A percentile compares a stretch with the other conserved stretches of the same genome.
These are phyloP conservation scores for Lactifluus hygrophoroides DNA, from an alignment of 768 basidiomycete species.

Conservation along the genomic window DNA sequence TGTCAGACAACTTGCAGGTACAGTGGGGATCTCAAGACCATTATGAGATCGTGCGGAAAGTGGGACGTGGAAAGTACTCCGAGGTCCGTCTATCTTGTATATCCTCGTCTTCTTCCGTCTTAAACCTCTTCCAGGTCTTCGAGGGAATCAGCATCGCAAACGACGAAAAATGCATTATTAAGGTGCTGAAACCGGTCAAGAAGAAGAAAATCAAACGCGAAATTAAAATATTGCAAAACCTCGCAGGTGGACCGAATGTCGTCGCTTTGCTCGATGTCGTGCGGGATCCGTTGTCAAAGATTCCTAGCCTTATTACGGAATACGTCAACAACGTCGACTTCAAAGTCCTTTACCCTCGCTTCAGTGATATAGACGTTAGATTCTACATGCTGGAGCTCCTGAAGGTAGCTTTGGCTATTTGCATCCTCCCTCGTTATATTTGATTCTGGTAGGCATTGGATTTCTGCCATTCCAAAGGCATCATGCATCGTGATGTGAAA, in stretches of 20 bases:
- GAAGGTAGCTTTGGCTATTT: slow-evolving; percentile 47
- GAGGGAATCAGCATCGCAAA: slow-evolving; percentile 88
- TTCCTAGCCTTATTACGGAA: slow-evolving; percentile 94
- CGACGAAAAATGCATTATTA: slow-evolving; percentile 95
- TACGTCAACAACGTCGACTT: slow-evolving; percentile 98
- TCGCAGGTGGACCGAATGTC: slow-evolving; percentile 93
- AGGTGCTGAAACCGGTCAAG: slow-evolving; percentile 97
- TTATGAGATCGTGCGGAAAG: slow-evolving; percentile 96
- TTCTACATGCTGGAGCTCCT: slow-evolving; percentile 96
- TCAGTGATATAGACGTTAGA: slow-evolving; percentile 91
- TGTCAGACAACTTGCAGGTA: slow-evolving; percentile 92
- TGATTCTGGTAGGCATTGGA: slow-evolving; percentile 64
- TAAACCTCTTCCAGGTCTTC: slow-evolving; percentile 53
- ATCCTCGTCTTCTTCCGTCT: background rate
- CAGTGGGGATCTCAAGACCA: slow-evolving; percentile 97
- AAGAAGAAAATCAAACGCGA: slow-evolving; percentile 99
- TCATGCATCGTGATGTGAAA: slow-evolving; percentile 98
- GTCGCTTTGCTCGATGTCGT: slow-evolving; percentile 92
- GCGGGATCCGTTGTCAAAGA: slow-evolving; percentile 91
- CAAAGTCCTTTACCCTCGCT: slow-evolving; percentile 91
- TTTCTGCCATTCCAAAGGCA: slow-evolving; percentile 96
- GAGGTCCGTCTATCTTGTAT: slow-evolving; percentile 46
- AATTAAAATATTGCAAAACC: slow-evolving; percentile 95
- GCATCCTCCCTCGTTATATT: background rate
- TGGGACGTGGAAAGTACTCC: slow-evolving; percentile 91